These are phyloP conservation scores for Podospora australis DNA, from an alignment of 495 filamentous ascomycete species.

Conservation along the genomic window DNA sequence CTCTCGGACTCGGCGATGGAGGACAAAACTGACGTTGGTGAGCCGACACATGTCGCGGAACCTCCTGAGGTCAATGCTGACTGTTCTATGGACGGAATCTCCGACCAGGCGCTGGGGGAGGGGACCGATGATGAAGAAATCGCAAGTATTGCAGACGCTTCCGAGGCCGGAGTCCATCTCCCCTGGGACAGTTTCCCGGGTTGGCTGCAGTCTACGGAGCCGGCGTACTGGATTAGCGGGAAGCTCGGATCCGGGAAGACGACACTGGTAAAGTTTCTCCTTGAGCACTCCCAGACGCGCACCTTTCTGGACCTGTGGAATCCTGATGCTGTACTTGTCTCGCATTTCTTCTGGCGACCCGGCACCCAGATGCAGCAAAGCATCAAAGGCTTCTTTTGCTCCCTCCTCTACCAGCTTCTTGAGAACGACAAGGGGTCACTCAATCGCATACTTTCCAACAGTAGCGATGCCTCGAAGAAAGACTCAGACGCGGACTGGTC, in stretches of 20 bases:
- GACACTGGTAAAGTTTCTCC: constrained; percentile 3
- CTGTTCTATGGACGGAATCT: too few relatives aligned
- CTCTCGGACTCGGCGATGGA: too few relatives aligned
- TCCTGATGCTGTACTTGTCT: constrained; percentile 8
- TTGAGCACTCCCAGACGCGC: neutral
- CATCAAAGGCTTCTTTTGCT: neutral
- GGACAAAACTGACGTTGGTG: too few relatives aligned
- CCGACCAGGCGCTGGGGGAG: too few relatives aligned
- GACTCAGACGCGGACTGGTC: neutral
- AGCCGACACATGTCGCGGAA: too few relatives aligned
- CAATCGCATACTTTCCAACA: neutral
- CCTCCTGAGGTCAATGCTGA: too few relatives aligned
- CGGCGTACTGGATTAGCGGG: neutral
- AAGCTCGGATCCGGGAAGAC: constrained; percentile 1
- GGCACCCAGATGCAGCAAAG: neutral
- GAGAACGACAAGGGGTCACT: neutral
- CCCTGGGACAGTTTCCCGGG: constrained; percentile 1
- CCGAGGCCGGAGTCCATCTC: too few relatives aligned
- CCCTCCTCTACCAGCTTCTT: neutral
- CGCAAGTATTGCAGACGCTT: too few relatives aligned
- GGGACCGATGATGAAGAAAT: too few relatives aligned
- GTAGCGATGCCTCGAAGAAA: neutral
- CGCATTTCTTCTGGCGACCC: neutral
- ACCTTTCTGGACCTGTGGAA: neutral
- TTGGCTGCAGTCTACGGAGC: neutral